Percentiles rank a stretch among this genome's conserved stretches.
These are phyloP conservation scores for Penstemon barbatus DNA, from an alignment of 257 asterid genomes.

Conservation along the genomic window DNA sequence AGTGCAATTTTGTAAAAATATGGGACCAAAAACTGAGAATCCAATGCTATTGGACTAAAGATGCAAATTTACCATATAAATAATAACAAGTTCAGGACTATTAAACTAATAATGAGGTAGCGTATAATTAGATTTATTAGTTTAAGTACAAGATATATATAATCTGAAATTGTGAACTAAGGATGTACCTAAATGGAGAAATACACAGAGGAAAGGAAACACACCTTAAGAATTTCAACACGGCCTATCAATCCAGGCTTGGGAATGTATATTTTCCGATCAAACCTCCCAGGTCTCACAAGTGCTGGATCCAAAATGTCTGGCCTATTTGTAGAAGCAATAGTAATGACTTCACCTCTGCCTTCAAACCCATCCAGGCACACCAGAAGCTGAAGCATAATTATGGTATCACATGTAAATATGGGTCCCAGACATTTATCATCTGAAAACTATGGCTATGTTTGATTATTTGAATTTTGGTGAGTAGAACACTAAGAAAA, in stretches of 20 bases:
- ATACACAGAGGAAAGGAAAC: constrained; percentile 21
- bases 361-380: constrained; percentile 98
- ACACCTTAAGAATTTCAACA: constrained; percentile 80
- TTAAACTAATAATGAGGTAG: too few species aligned
- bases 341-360: constrained; percentile 93
- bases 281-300: constrained; percentile 96
- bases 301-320: constrained; percentile 98
- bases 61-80: too few species aligned
- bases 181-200: not conserved
- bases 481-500: too few species aligned
- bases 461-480: too few species aligned
- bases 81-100: too few species aligned
- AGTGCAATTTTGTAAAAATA: too few species aligned
- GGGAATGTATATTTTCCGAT: constrained; percentile 84
- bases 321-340: constrained; percentile 97
- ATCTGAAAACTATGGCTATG: constrained; percentile 13
- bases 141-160: too few species aligned
- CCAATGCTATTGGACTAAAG: too few species aligned
- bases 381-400: constrained; percentile 84
- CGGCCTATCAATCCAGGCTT: constrained; percentile 95
- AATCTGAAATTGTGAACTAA: not conserved
- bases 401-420: constrained; percentile 29
- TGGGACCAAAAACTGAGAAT: too few species aligned
- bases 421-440: constrained; percentile 22
- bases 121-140: too few species aligned